phyloP scores from a whole-genome alignment of 164 flowering plant genomes.

The Nymphaea thermarum region DNA sequence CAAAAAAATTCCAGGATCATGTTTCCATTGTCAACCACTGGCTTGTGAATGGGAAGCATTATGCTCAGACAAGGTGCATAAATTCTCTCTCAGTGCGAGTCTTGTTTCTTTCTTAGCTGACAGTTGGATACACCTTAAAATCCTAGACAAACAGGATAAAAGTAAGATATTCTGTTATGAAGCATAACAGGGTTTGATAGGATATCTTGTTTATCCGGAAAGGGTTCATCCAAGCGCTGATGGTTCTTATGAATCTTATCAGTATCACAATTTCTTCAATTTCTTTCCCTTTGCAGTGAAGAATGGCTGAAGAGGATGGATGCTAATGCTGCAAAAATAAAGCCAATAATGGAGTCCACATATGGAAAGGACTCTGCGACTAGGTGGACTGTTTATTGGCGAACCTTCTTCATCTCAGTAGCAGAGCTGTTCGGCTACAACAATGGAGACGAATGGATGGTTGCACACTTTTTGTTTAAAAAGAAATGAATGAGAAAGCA shows the following conservation, averaged over 20 bases:
- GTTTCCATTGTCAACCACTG: conserved; percentile 74
- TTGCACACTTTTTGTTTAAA: conserved; percentile 10
- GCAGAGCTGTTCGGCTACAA: conserved; percentile 11
- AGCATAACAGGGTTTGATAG: background rate
- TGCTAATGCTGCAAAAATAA: conserved; percentile 4
- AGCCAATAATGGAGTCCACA: conserved; percentile 4
- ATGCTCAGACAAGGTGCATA: conserved; percentile 67
- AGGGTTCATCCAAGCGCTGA: background rate
- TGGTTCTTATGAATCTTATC: background rate
- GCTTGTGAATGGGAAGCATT: conserved; percentile 91
- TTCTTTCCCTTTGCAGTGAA: conserved; percentile 10
- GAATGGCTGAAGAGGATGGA: conserved; percentile 15
- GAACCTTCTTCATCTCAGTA: conserved; percentile 11
- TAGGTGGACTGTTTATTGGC: conserved; percentile 13
- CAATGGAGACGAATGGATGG: conserved; percentile 20
- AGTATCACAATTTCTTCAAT: background rate
- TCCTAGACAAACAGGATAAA: background rate
- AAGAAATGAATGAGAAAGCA: conserved; percentile 3
- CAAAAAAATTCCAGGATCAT: conserved; percentile 49
- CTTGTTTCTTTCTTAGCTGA: background rate
- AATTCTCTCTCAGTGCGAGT: background rate
- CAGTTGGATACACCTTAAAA: background rate
- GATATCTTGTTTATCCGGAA: background rate
- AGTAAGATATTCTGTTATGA: background rate
- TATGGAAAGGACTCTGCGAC: conserved; percentile 9